These are phyloP conservation scores for Verticillium isaacii DNA, from an alignment of 2,329 filamentous ascomycete species.

Conservation along the genomic window DNA sequence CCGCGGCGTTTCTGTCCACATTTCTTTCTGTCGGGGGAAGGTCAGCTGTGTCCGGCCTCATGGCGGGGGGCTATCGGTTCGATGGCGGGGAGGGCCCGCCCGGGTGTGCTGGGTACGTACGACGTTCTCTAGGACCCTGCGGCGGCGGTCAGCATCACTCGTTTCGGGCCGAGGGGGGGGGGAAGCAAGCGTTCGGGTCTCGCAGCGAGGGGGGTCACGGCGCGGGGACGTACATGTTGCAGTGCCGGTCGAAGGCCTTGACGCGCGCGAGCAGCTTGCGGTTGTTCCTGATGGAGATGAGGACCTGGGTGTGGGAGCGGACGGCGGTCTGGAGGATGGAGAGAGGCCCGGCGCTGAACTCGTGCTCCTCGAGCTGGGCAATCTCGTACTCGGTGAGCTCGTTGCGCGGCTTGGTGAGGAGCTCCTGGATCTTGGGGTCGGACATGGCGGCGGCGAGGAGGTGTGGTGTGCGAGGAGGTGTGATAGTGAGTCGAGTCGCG, in stretches of 20 bases:
- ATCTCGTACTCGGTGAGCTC: conserved; percentile 96
- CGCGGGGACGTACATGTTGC: conserved; percentile 99
- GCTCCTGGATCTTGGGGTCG: conserved; percentile 50
- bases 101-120: background rate
- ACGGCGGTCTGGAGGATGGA: conserved; percentile 97
- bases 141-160: conserved; percentile 5
- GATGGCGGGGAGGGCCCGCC: background rate
- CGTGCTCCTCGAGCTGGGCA: conserved; percentile 59
- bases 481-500: background rate
- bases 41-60: conserved; percentile 6
- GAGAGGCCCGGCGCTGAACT: conserved; percentile 52
- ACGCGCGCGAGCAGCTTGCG: conserved; percentile 95
- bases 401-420: conserved; percentile 80
- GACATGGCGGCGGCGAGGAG: conserved; percentile 3
- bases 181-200: no score
- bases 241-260: conserved; percentile 97
- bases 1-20: conserved; percentile 95
- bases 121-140: conserved; percentile 25
- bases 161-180: no score
- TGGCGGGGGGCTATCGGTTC: background rate
- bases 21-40: conserved; percentile 61
- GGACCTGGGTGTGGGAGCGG: conserved; percentile 87
- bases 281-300: conserved; percentile 97
- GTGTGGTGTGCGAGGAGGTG: background rate
- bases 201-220: background rate